Evolutionary conservation across 2,329 filamentous ascomycete genomes (phyloP).

Genomic region (Hypoxylon sp.): DNA sequence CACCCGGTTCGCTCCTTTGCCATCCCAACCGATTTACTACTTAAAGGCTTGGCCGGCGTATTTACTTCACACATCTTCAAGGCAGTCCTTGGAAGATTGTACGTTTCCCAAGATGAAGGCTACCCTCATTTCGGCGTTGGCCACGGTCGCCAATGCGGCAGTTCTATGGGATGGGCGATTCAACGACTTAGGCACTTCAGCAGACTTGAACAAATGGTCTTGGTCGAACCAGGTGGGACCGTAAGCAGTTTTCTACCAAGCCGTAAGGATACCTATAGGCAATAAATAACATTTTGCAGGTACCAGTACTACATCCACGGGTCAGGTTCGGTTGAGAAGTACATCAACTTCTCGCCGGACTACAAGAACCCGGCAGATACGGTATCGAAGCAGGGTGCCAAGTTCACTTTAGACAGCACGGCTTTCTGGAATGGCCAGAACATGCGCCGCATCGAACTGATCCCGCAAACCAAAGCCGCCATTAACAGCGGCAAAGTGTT

Average conservation of each 20-base stretch:
- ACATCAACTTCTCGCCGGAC: constrained; percentile 71
- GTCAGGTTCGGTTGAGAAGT: constrained; percentile 66
- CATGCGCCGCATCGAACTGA: constrained; percentile 81
- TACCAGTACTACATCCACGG: constrained; percentile 87
- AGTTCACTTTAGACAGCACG: constrained; percentile 75
- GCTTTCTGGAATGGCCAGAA: constrained; percentile 80
- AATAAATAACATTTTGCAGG: background rate
- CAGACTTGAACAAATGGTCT: constrained; percentile 71
- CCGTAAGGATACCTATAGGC: background rate
- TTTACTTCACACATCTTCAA: background rate
- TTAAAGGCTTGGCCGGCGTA: background rate
- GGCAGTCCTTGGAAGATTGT: background rate
- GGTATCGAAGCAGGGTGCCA: constrained; percentile 73
- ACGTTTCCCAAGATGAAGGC: constrained; percentile 45
- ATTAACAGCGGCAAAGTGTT: constrained; percentile 76
- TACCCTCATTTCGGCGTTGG: constrained; percentile 43
- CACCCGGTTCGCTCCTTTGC: constrained; percentile 1
- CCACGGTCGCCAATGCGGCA: constrained; percentile 56
- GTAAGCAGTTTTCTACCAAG: background rate
- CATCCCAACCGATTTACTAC: constrained; percentile 1
- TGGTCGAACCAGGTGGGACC: constrained; percentile 74
- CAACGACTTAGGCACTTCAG: constrained; percentile 65
- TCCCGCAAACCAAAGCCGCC: constrained; percentile 77
- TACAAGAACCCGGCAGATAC: constrained; percentile 78
- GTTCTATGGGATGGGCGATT: constrained; percentile 74